Base-by-base conservation (phyloP, 257 asterid species). In the Nicotiana tomentosiformis region DNA sequence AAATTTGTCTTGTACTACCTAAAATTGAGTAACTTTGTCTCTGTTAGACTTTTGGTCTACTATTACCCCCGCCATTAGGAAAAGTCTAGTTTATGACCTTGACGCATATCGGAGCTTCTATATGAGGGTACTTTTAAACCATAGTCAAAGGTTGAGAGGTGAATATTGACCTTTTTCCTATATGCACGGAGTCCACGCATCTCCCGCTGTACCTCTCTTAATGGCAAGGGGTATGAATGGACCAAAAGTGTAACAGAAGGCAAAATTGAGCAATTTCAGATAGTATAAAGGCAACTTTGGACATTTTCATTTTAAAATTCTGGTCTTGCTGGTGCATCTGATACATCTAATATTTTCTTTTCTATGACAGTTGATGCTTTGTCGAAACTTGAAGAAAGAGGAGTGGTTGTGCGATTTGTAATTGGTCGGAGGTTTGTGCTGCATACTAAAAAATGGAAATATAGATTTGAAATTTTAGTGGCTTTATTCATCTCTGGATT, bases 381-480 rank as follows among this genome's bases (percentile, higher is more conserved):
- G 84, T 68, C 85, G 81, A 92, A 88, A 81, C 94, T 93, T 86
- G 97, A 93, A 90, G 97, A 91, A 84, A 90, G 85, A 87, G 99
- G 98, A 67, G 89, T 95, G 33, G 86, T 90, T 80, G 87, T 95
- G 81, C 89, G 95, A 79, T 95, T 95, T 85, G 88, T 95, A 39
- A 90, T 95, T 84, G 99, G 99, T 55, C 87, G 95, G 84, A 95
- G 99, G 99, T 95, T 86, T 82, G 64, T 78, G 68, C 68, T 86
- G 12, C 79, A 10, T 77, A 35, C 86, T 83, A 49, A 37, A 35
- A 32, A 69, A 76, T 83, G 46, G 65, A 76, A 76, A 51, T 76
- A 26, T 76, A 23, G 29, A 51, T 76, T 51, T 82, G 61, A 65
- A 80, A 65, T 62, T 72, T 26, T 16, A 56, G 69, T 51, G 64